Conservation (phyloP, 1,284 basidiomycete genomes). For the Trichosporon sp. region DNA sequence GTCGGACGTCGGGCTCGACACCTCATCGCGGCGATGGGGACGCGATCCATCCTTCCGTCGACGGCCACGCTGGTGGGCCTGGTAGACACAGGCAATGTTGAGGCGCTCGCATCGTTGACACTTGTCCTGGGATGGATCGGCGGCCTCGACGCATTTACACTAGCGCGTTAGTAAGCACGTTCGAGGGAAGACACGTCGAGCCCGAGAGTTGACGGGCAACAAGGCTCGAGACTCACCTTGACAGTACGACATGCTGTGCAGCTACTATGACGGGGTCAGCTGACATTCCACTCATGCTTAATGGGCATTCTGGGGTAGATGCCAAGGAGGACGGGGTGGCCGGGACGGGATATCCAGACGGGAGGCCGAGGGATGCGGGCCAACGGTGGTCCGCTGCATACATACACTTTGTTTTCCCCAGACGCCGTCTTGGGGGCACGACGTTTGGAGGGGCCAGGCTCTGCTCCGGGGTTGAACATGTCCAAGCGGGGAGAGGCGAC, state of each 20-base stretch:
- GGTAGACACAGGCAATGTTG: slow-evolving; percentile 19
- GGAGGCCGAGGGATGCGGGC: not conserved
- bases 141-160: slow-evolving; percentile 23
- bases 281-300: not conserved
- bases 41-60: slow-evolving; percentile 13
- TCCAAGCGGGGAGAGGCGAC: not conserved
- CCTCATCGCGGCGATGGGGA: not conserved
- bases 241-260: slow-evolving; percentile 18
- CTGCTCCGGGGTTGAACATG: slow-evolving; percentile 2
- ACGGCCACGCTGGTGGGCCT: slow-evolving; percentile 22
- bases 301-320: not conserved
- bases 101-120: slow-evolving; percentile 22
- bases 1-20: not conserved
- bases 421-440: slow-evolving; percentile 11
- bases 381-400: not conserved
- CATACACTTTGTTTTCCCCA: slow-evolving; percentile 16
- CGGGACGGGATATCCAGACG: not conserved
- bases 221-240: slow-evolving; percentile 9
- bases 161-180: not conserved
- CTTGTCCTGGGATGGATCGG: slow-evolving; percentile 7
- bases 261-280: slow-evolving; percentile 13
- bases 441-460: slow-evolving; percentile 4
- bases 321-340: not conserved
- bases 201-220: no score
- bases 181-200: not conserved